Evolutionary conservation across 768 basidiomycete genomes (phyloP).

Genomic region (Butyriboletus loyo): DNA sequence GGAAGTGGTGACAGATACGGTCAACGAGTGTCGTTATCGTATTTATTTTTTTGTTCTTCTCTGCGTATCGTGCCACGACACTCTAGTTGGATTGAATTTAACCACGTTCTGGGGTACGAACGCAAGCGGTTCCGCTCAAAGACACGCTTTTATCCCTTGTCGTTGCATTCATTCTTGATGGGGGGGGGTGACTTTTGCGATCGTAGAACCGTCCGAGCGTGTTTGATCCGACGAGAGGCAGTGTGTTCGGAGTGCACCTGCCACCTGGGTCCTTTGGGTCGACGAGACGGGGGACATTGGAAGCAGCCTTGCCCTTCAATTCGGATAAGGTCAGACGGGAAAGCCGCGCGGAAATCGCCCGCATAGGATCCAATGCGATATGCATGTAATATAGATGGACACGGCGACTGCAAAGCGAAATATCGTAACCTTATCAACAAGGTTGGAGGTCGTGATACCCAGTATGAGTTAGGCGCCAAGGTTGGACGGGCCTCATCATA

Average conservation of each 20-base stretch:
- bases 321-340: background rate
- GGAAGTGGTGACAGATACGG: constrained; percentile 9
- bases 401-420: constrained; percentile 8
- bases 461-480: background rate
- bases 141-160: background rate
- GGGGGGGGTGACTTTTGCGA: background rate
- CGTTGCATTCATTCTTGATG: background rate
- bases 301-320: constrained; percentile 1
- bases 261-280: background rate
- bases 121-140: constrained; percentile 17
- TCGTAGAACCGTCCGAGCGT: background rate
- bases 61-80: constrained; percentile 2
- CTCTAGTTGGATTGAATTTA: background rate
- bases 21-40: constrained; percentile 7
- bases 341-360: constrained; percentile 20
- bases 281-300: background rate
- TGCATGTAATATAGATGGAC: constrained; percentile 7
- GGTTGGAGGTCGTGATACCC: constrained; percentile 12
- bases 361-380: constrained; percentile 22
- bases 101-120: constrained; percentile 30
- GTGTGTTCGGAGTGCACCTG: background rate
- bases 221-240: constrained; percentile 11
- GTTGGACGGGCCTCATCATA: background rate
- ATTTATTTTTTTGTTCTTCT: background rate
- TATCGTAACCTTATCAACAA: constrained; percentile 13